These are phyloP conservation scores for Neonectria punicea DNA, from an alignment of 2,329 filamentous ascomycete genomes.

Conservation along the genomic window DNA sequence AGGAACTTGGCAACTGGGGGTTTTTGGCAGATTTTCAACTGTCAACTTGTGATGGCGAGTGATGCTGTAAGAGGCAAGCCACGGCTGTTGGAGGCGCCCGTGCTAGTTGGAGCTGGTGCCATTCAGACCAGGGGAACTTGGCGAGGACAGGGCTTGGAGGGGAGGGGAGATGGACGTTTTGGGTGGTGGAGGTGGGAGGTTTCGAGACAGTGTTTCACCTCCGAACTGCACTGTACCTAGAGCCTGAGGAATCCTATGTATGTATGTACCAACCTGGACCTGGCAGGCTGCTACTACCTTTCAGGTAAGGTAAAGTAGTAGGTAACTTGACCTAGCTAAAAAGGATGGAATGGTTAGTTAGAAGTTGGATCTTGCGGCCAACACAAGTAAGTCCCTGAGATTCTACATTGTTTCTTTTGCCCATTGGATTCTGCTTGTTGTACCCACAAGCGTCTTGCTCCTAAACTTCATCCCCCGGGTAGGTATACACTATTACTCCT, in stretches of 20 bases:
- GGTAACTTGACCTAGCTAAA: no score
- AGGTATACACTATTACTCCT: no score
- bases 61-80: slow-evolving; percentile 21
- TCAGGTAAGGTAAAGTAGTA: no score
- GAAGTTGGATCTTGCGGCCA: no score
- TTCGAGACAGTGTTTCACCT: slow-evolving; percentile 15
- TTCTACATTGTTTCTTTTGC: background rate
- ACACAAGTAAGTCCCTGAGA: no score
- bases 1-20: background rate
- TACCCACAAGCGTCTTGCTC: background rate
- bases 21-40: background rate
- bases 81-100: slow-evolving; percentile 14
- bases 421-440: background rate
- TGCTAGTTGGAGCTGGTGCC: slow-evolving; percentile 6
- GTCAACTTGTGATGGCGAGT: slow-evolving; percentile 14
- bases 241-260: background rate
- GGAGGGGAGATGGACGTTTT: slow-evolving; percentile 5
- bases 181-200: slow-evolving; percentile 10
- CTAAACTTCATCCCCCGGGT: background rate
- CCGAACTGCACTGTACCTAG: slow-evolving; percentile 9
- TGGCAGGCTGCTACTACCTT: no score
- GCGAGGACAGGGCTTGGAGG: background rate
- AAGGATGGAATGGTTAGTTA: no score
- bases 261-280: no score
- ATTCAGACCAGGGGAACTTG: background rate